Base-by-base conservation (phyloP, 768 basidiomycete genomes). In the Suillus lakei region DNA sequence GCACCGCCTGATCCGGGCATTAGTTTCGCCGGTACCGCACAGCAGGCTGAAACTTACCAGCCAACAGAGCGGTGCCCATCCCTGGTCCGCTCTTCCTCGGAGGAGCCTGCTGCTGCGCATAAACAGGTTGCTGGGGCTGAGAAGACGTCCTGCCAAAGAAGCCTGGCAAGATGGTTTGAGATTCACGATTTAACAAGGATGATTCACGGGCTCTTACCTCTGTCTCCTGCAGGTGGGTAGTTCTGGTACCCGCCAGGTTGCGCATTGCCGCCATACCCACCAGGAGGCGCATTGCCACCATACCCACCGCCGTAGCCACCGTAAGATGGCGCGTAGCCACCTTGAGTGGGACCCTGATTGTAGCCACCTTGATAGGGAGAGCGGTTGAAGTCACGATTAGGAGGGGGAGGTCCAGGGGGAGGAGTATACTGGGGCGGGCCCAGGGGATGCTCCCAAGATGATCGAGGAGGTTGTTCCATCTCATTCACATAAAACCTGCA, bases 401-500 rank as follows among this genome's bases (percentile, higher is more conserved):
- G 76, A 1, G 86, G 84, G 0, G 89, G 88, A 10, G 85, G 79
- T 23, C 83, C 82, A 0, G 68, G 50, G 0, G 83, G 81, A 16
- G 81, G 71, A 2, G 67, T 73, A 62, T 69, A 84, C 28, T 75
- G 70, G 1, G 64, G 61, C 8, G 81, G 82, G 4, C 88, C 89
- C n/a, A 84, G 75, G 0, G 92, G 92, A 69, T 92, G 92, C 0
- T 78, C 81, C 92, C 92, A 93, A 16, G 82, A 84, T 43, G 89
- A 86, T 23, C 84, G 82, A 0, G 90, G 88, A 5, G 91, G 91
- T 21, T 81, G 77, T 53, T 84, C 83, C 30, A 70, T 74, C 0
- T 89, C 91, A 69, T 93, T 87, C 53, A 93, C 90, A 68, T 93
- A 93, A 81, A 86, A 93, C 91, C 92, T 93, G 66, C 18, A 23